phyloP scores from a whole-genome alignment of 306 rosid genomes.

The Casuarina cunninghamiana region DNA sequence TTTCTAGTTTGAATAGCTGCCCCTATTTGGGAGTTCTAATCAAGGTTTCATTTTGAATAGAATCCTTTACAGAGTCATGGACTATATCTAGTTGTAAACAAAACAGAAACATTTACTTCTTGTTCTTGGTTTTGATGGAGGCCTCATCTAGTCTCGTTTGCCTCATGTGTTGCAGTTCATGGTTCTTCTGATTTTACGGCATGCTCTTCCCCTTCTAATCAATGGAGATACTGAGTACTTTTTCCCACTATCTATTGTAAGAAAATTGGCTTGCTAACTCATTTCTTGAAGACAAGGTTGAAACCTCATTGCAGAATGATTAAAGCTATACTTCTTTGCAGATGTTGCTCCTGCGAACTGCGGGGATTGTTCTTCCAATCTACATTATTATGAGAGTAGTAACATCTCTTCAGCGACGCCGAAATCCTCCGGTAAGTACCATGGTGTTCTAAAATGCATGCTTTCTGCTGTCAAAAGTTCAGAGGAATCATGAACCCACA shows the following conservation, averaged over 20 bases:
- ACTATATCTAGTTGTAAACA: too few species aligned
- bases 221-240: conserved; percentile 49
- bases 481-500: background rate
- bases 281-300: conserved; percentile 8
- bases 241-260: conserved; percentile 70
- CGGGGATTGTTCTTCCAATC: conserved; percentile 64
- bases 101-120: background rate
- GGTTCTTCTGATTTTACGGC: conserved; percentile 75
- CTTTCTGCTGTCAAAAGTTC: conserved; percentile 15
- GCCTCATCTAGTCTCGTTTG: conserved; percentile 13
- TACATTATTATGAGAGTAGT: conserved; percentile 63
- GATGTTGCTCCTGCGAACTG: conserved; percentile 61
- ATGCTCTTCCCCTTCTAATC: conserved; percentile 67
- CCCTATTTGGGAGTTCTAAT: too few species aligned
- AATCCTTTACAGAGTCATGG: too few species aligned
- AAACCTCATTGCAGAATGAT: conserved; percentile 18
- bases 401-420: conserved; percentile 55
- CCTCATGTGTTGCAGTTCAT: conserved; percentile 63
- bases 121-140: background rate
- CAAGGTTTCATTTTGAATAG: too few species aligned
- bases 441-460: background rate
- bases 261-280: conserved; percentile 6
- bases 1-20: too few species aligned
- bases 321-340: conserved; percentile 32
- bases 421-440: conserved; percentile 51